phyloP scores from a whole-genome alignment of 148 eudicot genomes.

The Pharnaceum exiguum region DNA sequence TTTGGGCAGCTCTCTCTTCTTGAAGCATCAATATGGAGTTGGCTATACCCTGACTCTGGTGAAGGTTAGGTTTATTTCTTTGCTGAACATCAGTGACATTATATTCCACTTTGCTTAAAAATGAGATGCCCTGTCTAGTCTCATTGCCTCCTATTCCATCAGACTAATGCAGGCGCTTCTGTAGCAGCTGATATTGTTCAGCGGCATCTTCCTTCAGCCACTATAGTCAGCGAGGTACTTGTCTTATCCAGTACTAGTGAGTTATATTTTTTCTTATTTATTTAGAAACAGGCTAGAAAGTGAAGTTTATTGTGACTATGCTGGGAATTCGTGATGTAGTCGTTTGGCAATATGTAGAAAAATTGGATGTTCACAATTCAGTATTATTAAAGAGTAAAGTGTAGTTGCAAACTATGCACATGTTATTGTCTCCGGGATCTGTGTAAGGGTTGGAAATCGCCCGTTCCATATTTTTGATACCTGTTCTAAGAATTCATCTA shows the following conservation, averaged over 20 bases:
- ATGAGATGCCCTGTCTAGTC: not conserved
- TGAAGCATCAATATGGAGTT: constrained; percentile 97
- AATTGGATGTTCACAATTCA: too few relatives aligned
- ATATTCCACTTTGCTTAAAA: constrained; percentile 3
- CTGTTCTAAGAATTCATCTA: not conserved
- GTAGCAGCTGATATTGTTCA: constrained; percentile 79
- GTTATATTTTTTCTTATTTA: not conserved
- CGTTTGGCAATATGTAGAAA: not conserved
- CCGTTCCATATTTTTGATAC: too few relatives aligned
- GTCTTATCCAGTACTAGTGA: not conserved
- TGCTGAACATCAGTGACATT: constrained; percentile 1
- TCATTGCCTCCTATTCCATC: constrained; percentile 21
- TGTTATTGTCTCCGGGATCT: too few relatives aligned
- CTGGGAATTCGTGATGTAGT: not conserved
- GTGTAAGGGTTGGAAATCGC: too few relatives aligned
- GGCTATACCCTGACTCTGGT: constrained; percentile 97
- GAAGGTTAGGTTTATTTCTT: constrained; percentile 50
- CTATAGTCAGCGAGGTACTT: constrained; percentile 82
- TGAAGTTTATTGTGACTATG: too few relatives aligned
- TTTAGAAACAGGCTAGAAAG: too few relatives aligned
- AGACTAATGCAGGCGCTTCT: constrained; percentile 81
- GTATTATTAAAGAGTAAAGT: too few relatives aligned
- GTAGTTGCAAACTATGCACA: too few relatives aligned
- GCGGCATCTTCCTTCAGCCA: constrained; percentile 86
- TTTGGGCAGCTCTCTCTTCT: constrained; percentile 70